Percentiles rank a stretch among this genome's conserved stretches.
Conservation (phyloP, 345 rosid species). For the Hibiscus mutabilis region DNA sequence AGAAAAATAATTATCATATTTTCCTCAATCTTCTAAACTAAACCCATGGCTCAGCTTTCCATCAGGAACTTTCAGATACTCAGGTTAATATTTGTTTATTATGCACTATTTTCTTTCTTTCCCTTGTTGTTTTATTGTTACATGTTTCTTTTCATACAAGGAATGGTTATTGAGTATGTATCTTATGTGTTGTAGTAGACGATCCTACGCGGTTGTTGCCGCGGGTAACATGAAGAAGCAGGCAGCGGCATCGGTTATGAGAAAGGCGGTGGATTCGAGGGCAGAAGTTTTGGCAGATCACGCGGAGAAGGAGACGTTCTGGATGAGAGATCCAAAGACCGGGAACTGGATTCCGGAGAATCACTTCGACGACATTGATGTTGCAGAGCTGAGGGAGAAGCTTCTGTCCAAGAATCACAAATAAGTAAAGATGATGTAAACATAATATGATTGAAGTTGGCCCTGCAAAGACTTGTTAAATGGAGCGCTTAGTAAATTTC, state of each 20-base stretch:
- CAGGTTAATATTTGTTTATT: constrained; percentile 5
- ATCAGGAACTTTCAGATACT: constrained; percentile 15
- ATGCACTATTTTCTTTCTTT: too few relatives aligned
- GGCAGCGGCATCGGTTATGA: neutral
- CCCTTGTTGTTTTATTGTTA: too few relatives aligned
- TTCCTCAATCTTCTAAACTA: neutral
- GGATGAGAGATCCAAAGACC: constrained; percentile 51
- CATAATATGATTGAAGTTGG: too few relatives aligned
- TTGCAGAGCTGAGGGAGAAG: constrained; percentile 30
- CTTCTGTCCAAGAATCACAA: constrained; percentile 19
- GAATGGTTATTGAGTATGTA: neutral
- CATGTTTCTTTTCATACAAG: too few relatives aligned
- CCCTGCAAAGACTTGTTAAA: too few relatives aligned
- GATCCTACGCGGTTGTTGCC: constrained; percentile 15
- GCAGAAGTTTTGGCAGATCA: neutral
- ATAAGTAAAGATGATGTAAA: too few relatives aligned
- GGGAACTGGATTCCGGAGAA: constrained; percentile 50
- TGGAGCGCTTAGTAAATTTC: too few relatives aligned
- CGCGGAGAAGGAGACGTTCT: constrained; percentile 16
- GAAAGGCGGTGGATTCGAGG: constrained; percentile 11
- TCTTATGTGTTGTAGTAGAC: constrained; percentile 5
- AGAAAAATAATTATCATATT: neutral
- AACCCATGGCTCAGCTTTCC: constrained; percentile 18
- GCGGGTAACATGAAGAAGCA: constrained; percentile 12
- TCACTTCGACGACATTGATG: constrained; percentile 32